These are phyloP conservation scores for Ustilago loliicola DNA, from an alignment of 1,284 basidiomycete species.

Conservation along the genomic window DNA sequence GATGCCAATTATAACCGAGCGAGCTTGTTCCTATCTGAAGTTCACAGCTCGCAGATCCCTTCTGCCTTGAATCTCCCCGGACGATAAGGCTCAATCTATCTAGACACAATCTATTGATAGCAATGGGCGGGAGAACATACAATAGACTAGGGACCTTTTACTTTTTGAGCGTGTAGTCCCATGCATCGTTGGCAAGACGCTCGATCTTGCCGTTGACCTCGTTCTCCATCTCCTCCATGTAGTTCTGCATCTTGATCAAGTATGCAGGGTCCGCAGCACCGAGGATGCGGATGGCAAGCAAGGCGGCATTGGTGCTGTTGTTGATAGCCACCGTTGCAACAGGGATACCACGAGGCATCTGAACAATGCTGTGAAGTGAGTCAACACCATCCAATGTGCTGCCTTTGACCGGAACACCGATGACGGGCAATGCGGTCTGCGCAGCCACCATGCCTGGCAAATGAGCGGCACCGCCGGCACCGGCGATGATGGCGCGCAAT, in stretches of 20 bases:
- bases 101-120: constrained; percentile 1
- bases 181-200: constrained; percentile 82
- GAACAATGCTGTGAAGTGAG: constrained; percentile 94
- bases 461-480: constrained; percentile 96
- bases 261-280: constrained; percentile 79
- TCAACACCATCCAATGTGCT: constrained; percentile 95
- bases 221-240: constrained; percentile 80
- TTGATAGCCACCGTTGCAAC: constrained; percentile 98
- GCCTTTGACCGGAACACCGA: constrained; percentile 97
- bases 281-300: constrained; percentile 91
- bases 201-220: constrained; percentile 89
- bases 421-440: constrained; percentile 90
- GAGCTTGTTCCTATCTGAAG: no score
- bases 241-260: constrained; percentile 79
- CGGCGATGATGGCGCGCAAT: constrained; percentile 85
- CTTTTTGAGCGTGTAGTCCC: constrained; percentile 75
- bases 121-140: not conserved
- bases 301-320: constrained; percentile 92
- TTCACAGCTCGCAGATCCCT: no score
- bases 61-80: no score
- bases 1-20: no score
- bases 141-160: constrained; percentile 3
- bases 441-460: constrained; percentile 98
- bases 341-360: constrained; percentile 98
- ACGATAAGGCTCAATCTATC: not conserved